Evolutionary conservation across 2,329 filamentous ascomycete genomes (phyloP).

Genomic region (Scolecobasidium constrictum): DNA sequence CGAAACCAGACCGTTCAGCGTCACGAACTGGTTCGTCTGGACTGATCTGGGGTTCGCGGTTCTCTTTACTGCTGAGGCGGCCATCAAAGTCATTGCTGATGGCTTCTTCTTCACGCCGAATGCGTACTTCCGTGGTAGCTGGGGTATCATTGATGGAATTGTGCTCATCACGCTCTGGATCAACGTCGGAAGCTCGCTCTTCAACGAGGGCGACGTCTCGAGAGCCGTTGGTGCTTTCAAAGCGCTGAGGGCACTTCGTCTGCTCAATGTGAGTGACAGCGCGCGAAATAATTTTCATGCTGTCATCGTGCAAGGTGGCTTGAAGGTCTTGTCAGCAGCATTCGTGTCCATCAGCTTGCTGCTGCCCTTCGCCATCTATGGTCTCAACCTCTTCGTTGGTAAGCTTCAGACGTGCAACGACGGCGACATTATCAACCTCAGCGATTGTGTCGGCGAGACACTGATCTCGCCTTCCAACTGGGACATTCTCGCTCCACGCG

Average conservation of each 20-base stretch:
- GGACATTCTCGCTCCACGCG: slow-evolving; percentile 72
- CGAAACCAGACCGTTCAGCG: slow-evolving; percentile 44
- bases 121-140: slow-evolving; percentile 90
- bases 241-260: slow-evolving; percentile 76
- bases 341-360: slow-evolving; percentile 90
- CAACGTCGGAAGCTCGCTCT: slow-evolving; percentile 75
- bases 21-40: slow-evolving; percentile 88
- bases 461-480: slow-evolving; percentile 69
- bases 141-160: slow-evolving; percentile 90
- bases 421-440: slow-evolving; percentile 45
- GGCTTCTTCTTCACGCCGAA: slow-evolving; percentile 96
- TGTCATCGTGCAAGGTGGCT: slow-evolving; percentile 83
- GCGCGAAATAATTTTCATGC: slow-evolving; percentile 95
- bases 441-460: slow-evolving; percentile 75
- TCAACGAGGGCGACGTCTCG: slow-evolving; percentile 73
- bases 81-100: slow-evolving; percentile 90
- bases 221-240: slow-evolving; percentile 94
- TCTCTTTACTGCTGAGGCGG: slow-evolving; percentile 74
- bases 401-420: slow-evolving; percentile 76
- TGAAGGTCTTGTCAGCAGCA: slow-evolving; percentile 86
- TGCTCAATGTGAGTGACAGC: slow-evolving; percentile 93
- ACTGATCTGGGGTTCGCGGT: slow-evolving; percentile 82
- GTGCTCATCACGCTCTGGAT: slow-evolving; percentile 93
- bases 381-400: slow-evolving; percentile 83
- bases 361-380: slow-evolving; percentile 94